Conservation (phyloP, 495 filamentous ascomycete genomes). For the Tuber magnatum region DNA sequence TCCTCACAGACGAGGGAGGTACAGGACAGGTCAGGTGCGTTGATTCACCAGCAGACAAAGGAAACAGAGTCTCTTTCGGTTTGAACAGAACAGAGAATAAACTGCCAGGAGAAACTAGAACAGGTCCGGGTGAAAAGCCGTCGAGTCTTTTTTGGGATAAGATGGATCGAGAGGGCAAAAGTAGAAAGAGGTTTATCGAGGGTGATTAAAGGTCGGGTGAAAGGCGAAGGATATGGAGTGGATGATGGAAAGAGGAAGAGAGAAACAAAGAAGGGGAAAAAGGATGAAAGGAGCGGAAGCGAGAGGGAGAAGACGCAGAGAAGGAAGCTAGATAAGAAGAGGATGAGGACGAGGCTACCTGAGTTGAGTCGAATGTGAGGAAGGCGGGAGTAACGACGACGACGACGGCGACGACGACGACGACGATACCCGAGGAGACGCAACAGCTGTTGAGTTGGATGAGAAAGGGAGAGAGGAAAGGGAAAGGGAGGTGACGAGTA, state of each 20-base stretch:
- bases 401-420: background rate
- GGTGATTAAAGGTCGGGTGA: conserved; percentile 11
- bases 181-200: background rate
- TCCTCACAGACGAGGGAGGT: conserved; percentile 36
- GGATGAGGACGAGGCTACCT: background rate
- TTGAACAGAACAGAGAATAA: conserved; percentile 37
- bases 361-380: background rate
- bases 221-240: conserved; percentile 7
- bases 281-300: conserved; percentile 33
- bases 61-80: conserved; percentile 39
- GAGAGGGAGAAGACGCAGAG: conserved; percentile 31
- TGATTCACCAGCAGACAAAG: conserved; percentile 35
- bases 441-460: conserved; percentile 3
- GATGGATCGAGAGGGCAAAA: background rate
- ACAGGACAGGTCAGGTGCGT: conserved; percentile 34
- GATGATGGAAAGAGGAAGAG: conserved; percentile 9
- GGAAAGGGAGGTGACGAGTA: conserved; percentile 36
- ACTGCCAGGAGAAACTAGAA: conserved; percentile 7
- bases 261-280: conserved; percentile 22
- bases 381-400: background rate
- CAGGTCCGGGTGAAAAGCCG: background rate
- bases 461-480: conserved; percentile 22
- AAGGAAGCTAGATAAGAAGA: conserved; percentile 17
- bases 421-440: background rate
- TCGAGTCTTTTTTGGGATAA: background rate